Conservation (phyloP, 345 rosid species). For the Corymbia maculata region DNA sequence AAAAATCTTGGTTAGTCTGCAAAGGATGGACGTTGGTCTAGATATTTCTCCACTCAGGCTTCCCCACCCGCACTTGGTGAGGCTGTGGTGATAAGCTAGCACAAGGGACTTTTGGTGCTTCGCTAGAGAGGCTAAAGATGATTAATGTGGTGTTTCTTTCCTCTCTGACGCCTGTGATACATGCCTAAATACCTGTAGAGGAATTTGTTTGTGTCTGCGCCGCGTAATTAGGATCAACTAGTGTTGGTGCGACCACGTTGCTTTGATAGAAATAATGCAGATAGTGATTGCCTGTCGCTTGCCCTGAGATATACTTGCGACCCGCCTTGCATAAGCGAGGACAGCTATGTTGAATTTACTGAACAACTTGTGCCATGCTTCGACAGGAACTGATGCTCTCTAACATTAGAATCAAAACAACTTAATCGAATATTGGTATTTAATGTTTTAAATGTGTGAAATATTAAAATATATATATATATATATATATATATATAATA, state of each 20-base stretch:
- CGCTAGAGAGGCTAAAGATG: neutral
- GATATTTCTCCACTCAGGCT: neutral
- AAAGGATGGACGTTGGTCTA: neutral
- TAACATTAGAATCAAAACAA: neutral
- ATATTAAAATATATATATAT: neutral
- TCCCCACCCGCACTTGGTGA: neutral
- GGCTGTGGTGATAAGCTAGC: neutral
- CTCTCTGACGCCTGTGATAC: neutral
- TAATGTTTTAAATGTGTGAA: neutral
- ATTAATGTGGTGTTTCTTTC: neutral
- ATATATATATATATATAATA: neutral
- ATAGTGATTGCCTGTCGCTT: neutral
- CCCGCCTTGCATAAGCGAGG: neutral
- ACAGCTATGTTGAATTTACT: neutral
- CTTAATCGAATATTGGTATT: neutral
- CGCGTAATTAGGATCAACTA: neutral
- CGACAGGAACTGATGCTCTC: neutral
- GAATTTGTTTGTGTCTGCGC: neutral
- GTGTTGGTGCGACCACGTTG: neutral
- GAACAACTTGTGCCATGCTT: neutral
- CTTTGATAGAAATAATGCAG: neutral
- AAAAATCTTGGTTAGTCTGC: neutral
- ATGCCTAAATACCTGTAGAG: neutral
- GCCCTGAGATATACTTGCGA: neutral
- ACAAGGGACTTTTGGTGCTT: neutral